Evolutionary conservation across 129 eudicot species (phyloP), one percentile per base, ranked within the genome.

Genomic region (Lactuca sativa): DNA sequence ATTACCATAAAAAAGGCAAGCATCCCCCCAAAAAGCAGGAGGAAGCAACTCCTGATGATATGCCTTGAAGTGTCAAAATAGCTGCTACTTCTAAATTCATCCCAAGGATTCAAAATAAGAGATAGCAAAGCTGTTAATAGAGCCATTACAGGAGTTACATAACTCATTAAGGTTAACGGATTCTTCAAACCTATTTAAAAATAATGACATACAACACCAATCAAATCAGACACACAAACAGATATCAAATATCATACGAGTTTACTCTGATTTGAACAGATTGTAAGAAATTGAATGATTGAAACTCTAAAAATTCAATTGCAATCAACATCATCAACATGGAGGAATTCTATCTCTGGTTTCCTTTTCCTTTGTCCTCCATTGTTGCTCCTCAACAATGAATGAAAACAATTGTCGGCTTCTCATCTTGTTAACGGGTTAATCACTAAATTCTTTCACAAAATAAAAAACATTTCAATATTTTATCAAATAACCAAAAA

Each of bases 111-210:
- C 74, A 86, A 1, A 56, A 80, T 9, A 54, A 92, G 84, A 66
- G 98, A 92, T 38, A 86, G 77, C 25, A 92, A 43, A 69, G 77
- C 95, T 38, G 98, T 92, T 67, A 83, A 80, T 68, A 89, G 34
- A 14, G 98, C 96, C 98, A 92, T 92, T 34, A 92, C 83, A 43
- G 98, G 98, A 77, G 98, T 85, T 70, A 92, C 90, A 73, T 82
- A 89, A 88, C 98, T 92, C 98, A 92, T 92, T 47, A 92, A 79
- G 17, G 90, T 85, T 58, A 92, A 76, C 40, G 98, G 98, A 86
- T 92, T 89, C 76, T 89, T 83, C 74, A 92, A 80, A 79, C 98
- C 98, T 92, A 77, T 52, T 41, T 58, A 72, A 17, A 72, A 64
- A 33, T 31, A 59, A 56, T 30, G 21, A 18, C 37, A 34, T 34